phyloP scores from a whole-genome alignment of 352 stramenopile genomes.

The Pythium biforme region DNA sequence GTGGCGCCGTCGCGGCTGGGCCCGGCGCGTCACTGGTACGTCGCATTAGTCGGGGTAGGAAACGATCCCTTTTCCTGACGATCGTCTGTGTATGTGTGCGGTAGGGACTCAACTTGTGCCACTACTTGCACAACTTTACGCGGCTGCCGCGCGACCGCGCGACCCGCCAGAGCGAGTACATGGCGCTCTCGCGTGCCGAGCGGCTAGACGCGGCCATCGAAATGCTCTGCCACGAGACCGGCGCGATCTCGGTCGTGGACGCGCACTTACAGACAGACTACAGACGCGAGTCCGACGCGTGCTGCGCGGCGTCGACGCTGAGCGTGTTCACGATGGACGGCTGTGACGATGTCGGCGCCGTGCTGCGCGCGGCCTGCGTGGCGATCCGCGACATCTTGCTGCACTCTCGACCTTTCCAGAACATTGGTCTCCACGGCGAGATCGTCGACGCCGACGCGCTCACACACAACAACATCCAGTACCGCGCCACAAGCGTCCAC shows the following conservation, averaged over 20 bases:
- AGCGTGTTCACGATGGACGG: not conserved
- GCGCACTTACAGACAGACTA: not conserved
- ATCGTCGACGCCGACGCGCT: slow-evolving; percentile 4
- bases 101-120: slow-evolving; percentile 14
- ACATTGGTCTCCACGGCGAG: not conserved
- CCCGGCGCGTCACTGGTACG: not conserved
- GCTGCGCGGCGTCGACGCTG: not conserved
- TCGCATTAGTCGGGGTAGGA: not conserved
- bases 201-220: slow-evolving; percentile 3
- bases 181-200: not conserved
- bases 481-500: not conserved
- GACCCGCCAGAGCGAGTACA: slow-evolving; percentile 8
- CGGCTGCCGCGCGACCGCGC: slow-evolving; percentile 10
- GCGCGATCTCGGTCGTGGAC: not conserved
- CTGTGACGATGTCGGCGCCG: not conserved
- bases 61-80: not conserved
- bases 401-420: not conserved
- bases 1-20: not conserved
- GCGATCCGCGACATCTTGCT: not conserved
- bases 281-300: not conserved
- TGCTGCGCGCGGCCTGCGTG: not conserved
- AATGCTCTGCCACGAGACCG: slow-evolving; percentile 11
- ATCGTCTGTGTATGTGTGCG: not conserved
- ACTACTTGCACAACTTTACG: slow-evolving; percentile 20
- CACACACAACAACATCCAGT: not conserved